phyloP scores from a whole-genome alignment of 495 filamentous ascomycete species.

The Aspergillus taichungensis region DNA sequence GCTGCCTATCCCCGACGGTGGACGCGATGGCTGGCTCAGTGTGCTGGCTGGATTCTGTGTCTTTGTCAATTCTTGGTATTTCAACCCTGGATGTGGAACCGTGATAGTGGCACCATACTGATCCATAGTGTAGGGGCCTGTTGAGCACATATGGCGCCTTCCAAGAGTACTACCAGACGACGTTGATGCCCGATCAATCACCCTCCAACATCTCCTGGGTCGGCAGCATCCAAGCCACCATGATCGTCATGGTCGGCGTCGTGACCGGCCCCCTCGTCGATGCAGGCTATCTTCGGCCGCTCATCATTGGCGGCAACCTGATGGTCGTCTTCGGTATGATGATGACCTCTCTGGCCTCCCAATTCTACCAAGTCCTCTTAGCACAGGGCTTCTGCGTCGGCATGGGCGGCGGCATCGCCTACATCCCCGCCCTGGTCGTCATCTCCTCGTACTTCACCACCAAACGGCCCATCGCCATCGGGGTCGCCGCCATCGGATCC shows the following conservation, averaged over 20 bases:
- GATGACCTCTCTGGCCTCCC: constrained; percentile 33
- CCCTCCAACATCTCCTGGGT: constrained; percentile 38
- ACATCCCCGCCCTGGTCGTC: constrained; percentile 33
- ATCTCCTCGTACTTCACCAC: constrained; percentile 36
- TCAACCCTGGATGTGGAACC: neutral
- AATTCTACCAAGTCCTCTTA: constrained; percentile 33
- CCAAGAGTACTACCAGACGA: constrained; percentile 35
- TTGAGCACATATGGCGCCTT: constrained; percentile 40
- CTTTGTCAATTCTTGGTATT: constrained; percentile 24
- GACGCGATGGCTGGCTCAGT: constrained; percentile 20
- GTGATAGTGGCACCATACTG: neutral
- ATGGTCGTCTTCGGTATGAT: constrained; percentile 40
- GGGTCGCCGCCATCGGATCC: constrained; percentile 34
- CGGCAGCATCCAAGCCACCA: constrained; percentile 33
- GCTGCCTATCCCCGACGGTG: constrained; percentile 17
- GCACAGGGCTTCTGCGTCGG: constrained; percentile 35
- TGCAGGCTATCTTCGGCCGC: constrained; percentile 27
- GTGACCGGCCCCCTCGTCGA: constrained; percentile 38
- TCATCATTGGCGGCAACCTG: constrained; percentile 22
- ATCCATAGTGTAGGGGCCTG: constrained; percentile 22
- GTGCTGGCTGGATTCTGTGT: constrained; percentile 18
- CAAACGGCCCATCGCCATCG: constrained; percentile 35
- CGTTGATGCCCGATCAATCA: constrained; percentile 19
- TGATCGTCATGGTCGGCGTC: constrained; percentile 32
- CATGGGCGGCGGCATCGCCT: constrained; percentile 30